Percentiles rank a stretch among this genome's conserved stretches.
Evolutionary conservation across 169 alveolate genomes (phyloP).

Genomic region (Eimeria acervulina): DNA sequence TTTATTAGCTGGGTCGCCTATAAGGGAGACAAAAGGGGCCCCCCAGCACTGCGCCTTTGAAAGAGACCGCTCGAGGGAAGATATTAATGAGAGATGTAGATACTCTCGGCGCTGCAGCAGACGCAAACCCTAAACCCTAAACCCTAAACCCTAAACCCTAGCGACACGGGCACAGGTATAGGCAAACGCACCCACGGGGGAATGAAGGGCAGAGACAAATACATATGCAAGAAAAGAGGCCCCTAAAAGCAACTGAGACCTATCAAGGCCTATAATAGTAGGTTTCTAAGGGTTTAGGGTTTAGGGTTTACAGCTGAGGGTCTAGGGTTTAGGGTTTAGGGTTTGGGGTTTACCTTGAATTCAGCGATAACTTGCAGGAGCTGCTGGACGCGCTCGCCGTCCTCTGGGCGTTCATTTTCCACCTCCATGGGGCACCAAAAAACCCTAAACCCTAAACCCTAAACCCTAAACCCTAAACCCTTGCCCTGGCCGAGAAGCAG

Average conservation of each 20-base stretch:
- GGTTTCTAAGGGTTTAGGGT: not conserved
- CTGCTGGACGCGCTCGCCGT: conserved; percentile 72
- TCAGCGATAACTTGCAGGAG: conserved; percentile 64
- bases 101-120: conserved; percentile 68
- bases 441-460: conserved; percentile 66
- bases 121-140: conserved; percentile 66
- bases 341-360: conserved; percentile 9
- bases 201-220: too few relatives aligned
- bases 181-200: not conserved
- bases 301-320: conserved; percentile 33
- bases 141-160: conserved; percentile 53
- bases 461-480: conserved; percentile 31
- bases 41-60: conserved; percentile 44
- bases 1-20: not conserved
- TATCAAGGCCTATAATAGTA: not conserved
- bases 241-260: not conserved
- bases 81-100: conserved; percentile 55
- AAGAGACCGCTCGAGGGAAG: conserved; percentile 60
- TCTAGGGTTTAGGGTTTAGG: conserved; percentile 45
- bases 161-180: not conserved
- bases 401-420: conserved; percentile 29
- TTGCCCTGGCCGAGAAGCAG: not conserved
- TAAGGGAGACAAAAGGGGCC: not conserved
- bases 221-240: not conserved
- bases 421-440: conserved; percentile 52